Evolutionary conservation across 306 rosid genomes (phyloP).

Genomic region (Lupinus albus): DNA sequence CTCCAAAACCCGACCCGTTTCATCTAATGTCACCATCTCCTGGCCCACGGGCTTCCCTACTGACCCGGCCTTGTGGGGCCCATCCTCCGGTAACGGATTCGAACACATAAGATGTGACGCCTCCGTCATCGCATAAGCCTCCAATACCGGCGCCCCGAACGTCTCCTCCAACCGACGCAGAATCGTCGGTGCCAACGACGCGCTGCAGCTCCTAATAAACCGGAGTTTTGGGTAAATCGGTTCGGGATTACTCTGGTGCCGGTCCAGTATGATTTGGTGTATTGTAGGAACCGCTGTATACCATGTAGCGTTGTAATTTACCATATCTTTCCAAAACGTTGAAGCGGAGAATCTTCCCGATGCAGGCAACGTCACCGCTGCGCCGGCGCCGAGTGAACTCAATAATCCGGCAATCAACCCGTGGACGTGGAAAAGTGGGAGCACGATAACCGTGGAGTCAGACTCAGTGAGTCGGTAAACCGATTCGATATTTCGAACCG

Average conservation of each 20-base stretch:
- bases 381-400: conserved; percentile 69
- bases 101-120: conserved; percentile 83
- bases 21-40: conserved; percentile 66
- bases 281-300: conserved; percentile 93
- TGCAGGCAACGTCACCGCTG: conserved; percentile 62
- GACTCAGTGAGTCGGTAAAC: conserved; percentile 75
- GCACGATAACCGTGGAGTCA: conserved; percentile 77
- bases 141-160: conserved; percentile 84
- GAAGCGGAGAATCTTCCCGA: conserved; percentile 88
- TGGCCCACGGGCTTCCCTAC: conserved; percentile 86
- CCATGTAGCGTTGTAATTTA: conserved; percentile 69
- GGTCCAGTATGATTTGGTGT: conserved; percentile 87
- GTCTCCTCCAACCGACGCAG: conserved; percentile 63
- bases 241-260: conserved; percentile 65
- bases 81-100: conserved; percentile 77
- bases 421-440: conserved; percentile 88
- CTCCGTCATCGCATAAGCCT: conserved; percentile 96
- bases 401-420: conserved; percentile 70
- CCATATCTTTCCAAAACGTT: conserved; percentile 84
- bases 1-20: conserved; percentile 51
- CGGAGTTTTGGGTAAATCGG: conserved; percentile 73
- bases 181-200: conserved; percentile 79
- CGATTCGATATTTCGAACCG: conserved; percentile 67
- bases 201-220: conserved; percentile 87
- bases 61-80: conserved; percentile 82